Evolutionary conservation across 768 basidiomycete genomes (phyloP), one percentile per base, ranked within the genome.

Genomic region (Xerocomellus amylosporus): DNA sequence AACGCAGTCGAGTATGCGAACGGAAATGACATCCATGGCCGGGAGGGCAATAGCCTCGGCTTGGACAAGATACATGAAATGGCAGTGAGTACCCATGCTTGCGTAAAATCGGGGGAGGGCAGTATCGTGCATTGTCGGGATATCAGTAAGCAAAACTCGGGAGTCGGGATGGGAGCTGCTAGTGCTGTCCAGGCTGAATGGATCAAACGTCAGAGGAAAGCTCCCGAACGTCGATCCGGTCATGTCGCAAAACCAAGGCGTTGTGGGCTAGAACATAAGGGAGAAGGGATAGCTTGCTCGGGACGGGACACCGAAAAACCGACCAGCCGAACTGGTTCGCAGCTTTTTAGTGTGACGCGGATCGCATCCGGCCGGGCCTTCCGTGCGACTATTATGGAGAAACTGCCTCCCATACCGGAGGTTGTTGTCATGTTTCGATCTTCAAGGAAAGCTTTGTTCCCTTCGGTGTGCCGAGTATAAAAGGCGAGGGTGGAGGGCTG

Each of bases 311-410:
- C 46, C 22, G 34, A 43, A 24, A 51, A 37, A 22, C 58, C 38
- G 52, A 49, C 52, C 50, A 63, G 49, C 47, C 44, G 62, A 68
- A 24, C 64, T n/a, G 37, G 69, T 56, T 68, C 53, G 31, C 55
- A 52, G 58, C 47, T 31, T 49, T 51, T 46, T 19, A 2, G 45
- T 26, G 28, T 14, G 47, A 67, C 36, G 59, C 59, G 55, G 62
- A 65, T 69, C 62, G 53, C 46, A 54, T 33, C 43, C 40, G 41
- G 51, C 22, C 47, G 41, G 37, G 19, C 15, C 38, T 26, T 38
- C 33, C 17, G 33, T 40, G 48, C 3, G 40, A 40, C 40, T 20
- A 33, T 46, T 62, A 45, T 34, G 53, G 66, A 41, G 50, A 40
- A 36, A 56, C 48, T 36, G 49, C 58, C 56, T 45, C 53, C 48